Evolutionary conservation across 352 stramenopile species (phyloP).

Genomic region (Phytopythium oedochilum): DNA sequence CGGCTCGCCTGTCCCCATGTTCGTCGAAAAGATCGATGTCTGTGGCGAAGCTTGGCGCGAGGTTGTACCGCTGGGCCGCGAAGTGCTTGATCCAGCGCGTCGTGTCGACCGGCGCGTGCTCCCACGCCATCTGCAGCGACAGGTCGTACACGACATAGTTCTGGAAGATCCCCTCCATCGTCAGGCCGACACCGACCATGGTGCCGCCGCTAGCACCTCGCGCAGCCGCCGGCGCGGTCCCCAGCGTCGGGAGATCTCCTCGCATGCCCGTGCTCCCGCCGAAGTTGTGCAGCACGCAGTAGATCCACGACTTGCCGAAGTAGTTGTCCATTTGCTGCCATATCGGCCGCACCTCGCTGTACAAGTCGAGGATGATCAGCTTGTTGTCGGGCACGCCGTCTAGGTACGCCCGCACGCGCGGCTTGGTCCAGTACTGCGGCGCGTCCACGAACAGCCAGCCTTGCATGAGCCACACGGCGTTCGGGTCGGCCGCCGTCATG

Average conservation of each 20-base stretch:
- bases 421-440: conserved; percentile 62
- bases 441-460: conserved; percentile 71
- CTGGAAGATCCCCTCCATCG: conserved; percentile 85
- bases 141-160: conserved; percentile 87
- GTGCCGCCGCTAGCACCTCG: conserved; percentile 44
- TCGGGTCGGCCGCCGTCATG: conserved; percentile 59
- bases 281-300: conserved; percentile 85
- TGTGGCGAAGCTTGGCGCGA: not conserved
- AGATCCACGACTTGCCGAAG: conserved; percentile 83
- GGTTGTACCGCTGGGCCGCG: conserved; percentile 55
- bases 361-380: conserved; percentile 80
- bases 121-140: conserved; percentile 68
- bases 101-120: conserved; percentile 35
- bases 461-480: conserved; percentile 84
- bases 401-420: conserved; percentile 46
- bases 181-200: conserved; percentile 72
- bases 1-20: not conserved
- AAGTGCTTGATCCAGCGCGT: conserved; percentile 47
- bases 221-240: conserved; percentile 39
- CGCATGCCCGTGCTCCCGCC: conserved; percentile 71
- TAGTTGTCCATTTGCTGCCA: conserved; percentile 77
- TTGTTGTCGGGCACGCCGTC: conserved; percentile 50
- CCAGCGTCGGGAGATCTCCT: conserved; percentile 62
- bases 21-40: not conserved
- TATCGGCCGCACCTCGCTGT: conserved; percentile 67